These are phyloP conservation scores for Auricularia sp. DNA, from an alignment of 768 basidiomycete genomes.

Conservation along the genomic window DNA sequence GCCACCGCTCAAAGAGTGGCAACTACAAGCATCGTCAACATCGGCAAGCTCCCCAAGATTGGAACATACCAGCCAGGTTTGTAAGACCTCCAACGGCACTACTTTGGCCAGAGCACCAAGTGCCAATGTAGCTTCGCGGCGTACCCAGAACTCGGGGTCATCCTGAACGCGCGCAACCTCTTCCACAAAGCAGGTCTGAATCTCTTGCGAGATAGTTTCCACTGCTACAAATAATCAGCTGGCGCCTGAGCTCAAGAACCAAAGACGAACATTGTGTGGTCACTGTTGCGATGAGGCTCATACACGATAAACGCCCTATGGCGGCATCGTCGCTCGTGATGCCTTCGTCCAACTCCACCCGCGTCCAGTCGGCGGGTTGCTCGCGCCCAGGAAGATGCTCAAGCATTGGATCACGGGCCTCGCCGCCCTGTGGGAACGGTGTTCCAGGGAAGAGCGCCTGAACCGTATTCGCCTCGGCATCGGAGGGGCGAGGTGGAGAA, in stretches of 20 bases:
- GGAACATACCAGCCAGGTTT: constrained; percentile 46
- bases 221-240: background rate
- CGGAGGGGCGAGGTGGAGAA: constrained; percentile 5
- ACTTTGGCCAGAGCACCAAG: constrained; percentile 83
- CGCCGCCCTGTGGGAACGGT: background rate
- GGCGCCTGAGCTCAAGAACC: background rate
- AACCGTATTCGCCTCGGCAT: background rate
- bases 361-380: background rate
- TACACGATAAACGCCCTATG: constrained; percentile 78
- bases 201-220: constrained; percentile 21
- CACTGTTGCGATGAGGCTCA: constrained; percentile 87
- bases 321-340: constrained; percentile 57
- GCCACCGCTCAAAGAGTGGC: constrained; percentile 64
- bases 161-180: constrained; percentile 61
- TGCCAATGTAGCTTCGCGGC: constrained; percentile 80
- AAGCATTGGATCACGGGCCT: background rate
- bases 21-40: constrained; percentile 38
- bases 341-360: constrained; percentile 1
- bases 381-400: background rate
- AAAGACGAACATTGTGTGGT: constrained; percentile 57
- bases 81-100: constrained; percentile 64
- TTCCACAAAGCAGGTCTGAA: constrained; percentile 54
- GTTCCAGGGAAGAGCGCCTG: background rate
- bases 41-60: constrained; percentile 3
- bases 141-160: constrained; percentile 67